These are phyloP conservation scores for Gossypium australe DNA, from an alignment of 345 rosid genomes.

Conservation along the genomic window DNA sequence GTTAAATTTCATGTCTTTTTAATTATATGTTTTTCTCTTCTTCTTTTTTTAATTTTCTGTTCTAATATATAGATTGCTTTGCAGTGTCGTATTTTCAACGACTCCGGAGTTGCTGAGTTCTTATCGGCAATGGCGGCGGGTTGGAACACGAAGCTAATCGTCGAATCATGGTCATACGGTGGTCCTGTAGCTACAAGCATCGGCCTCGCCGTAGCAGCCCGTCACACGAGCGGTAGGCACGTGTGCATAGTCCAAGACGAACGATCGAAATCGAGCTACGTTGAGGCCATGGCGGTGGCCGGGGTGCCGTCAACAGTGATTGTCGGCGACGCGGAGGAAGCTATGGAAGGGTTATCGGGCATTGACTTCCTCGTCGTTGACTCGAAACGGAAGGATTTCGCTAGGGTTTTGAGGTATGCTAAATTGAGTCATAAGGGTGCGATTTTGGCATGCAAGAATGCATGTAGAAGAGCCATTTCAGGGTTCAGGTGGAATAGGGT, in stretches of 20 bases:
- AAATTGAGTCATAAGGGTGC: constrained; percentile 61
- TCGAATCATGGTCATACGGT: constrained; percentile 72
- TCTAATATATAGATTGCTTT: neutral
- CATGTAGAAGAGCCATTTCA: constrained; percentile 29
- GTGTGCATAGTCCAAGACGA: constrained; percentile 79
- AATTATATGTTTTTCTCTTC: neutral
- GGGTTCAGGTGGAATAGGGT: constrained; percentile 58
- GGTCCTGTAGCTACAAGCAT: constrained; percentile 60
- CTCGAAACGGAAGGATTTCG: constrained; percentile 53
- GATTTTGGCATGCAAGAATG: constrained; percentile 73
- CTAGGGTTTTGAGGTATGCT: constrained; percentile 52
- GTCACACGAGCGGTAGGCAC: constrained; percentile 65
- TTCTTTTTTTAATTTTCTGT: neutral
- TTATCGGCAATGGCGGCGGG: constrained; percentile 90
- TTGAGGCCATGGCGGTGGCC: constrained; percentile 31
- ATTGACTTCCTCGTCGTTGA: constrained; percentile 78
- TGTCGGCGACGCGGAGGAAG: constrained; percentile 55
- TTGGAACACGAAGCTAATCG: constrained; percentile 66
- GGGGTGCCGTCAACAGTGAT: constrained; percentile 27
- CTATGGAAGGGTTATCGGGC: constrained; percentile 42
- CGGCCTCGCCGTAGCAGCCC: constrained; percentile 68
- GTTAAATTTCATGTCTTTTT: constrained; percentile 2
- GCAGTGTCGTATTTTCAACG: constrained; percentile 47
- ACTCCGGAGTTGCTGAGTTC: constrained; percentile 68
- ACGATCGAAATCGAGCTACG: constrained; percentile 51